Evolutionary conservation across 1,284 basidiomycete genomes (phyloP).

Genomic region (Peniophora sp.): DNA sequence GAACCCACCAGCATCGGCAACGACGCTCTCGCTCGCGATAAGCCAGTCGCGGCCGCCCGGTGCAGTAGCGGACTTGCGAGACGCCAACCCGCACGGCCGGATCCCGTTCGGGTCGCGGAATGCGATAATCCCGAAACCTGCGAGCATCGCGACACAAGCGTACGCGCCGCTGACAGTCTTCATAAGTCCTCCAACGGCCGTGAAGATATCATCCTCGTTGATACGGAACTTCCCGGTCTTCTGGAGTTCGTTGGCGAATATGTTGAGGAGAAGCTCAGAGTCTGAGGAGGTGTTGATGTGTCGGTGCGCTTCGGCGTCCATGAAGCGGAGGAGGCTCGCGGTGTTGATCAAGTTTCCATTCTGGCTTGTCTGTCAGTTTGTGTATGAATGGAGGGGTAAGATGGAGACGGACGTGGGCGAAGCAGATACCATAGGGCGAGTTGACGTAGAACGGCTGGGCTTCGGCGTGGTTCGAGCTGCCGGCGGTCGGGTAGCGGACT

Average conservation of each 20-base stretch:
- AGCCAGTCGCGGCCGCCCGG: constrained; percentile 74
- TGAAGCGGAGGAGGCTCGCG: constrained; percentile 74
- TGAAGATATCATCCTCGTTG: constrained; percentile 99
- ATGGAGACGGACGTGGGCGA: constrained; percentile 77
- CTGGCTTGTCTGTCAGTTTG: constrained; percentile 31
- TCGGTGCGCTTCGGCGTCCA: constrained; percentile 95
- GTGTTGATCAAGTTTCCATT: constrained; percentile 99
- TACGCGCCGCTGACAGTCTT: constrained; percentile 87
- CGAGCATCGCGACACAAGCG: constrained; percentile 96
- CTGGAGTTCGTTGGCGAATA: constrained; percentile 96
- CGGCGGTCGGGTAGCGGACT: constrained; percentile 98
- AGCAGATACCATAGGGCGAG: constrained; percentile 96
- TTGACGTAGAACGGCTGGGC: constrained; percentile 99
- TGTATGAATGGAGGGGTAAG: constrained; percentile 1
- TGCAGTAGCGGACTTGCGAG: constrained; percentile 36
- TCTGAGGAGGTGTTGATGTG: constrained; percentile 99
- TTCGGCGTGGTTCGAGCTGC: constrained; percentile 95
- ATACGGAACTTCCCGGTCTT: constrained; percentile 99
- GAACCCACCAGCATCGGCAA: constrained; percentile 91
- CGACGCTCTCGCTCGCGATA: constrained; percentile 93
- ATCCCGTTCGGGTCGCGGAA: constrained; percentile 99
- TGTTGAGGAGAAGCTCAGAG: constrained; percentile 95
- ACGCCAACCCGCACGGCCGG: constrained; percentile 82
- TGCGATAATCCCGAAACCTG: constrained; percentile 97
- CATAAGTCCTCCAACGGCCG: constrained; percentile 88